These are phyloP conservation scores for Fusarium sterilihyphosum DNA, from an alignment of 2,329 filamentous ascomycete genomes.

Conservation along the genomic window DNA sequence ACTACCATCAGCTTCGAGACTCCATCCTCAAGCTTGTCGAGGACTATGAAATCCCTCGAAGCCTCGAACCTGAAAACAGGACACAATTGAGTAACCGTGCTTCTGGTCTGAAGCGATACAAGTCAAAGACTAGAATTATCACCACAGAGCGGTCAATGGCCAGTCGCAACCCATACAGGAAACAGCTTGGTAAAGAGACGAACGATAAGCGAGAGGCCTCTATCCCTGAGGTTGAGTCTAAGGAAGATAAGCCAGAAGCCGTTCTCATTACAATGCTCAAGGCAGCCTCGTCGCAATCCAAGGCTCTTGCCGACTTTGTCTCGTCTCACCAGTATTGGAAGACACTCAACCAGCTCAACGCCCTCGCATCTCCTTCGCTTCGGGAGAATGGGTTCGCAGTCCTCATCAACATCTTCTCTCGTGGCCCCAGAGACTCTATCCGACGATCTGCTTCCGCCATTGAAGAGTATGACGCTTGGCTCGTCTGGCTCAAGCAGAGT, in stretches of 20 bases:
- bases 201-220: conserved; percentile 12
- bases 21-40: conserved; percentile 83
- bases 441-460: conserved; percentile 76
- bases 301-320: conserved; percentile 83
- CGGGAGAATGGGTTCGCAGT: conserved; percentile 76
- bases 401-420: conserved; percentile 77
- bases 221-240: conserved; percentile 20
- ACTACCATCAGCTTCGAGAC: conserved; percentile 83
- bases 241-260: conserved; percentile 56
- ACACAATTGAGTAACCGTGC: conserved; percentile 78
- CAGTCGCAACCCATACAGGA: conserved; percentile 69
- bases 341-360: conserved; percentile 78
- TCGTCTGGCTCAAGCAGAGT: conserved; percentile 84
- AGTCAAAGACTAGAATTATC: conserved; percentile 67
- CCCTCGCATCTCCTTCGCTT: conserved; percentile 68
- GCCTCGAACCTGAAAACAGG: conserved; percentile 66
- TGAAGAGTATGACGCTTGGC: conserved; percentile 82
- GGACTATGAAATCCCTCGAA: conserved; percentile 82
- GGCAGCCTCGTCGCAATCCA: conserved; percentile 79
- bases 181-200: conserved; percentile 38
- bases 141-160: conserved; percentile 61
- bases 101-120: conserved; percentile 68
- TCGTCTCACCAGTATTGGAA: conserved; percentile 87
- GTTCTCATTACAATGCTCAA: conserved; percentile 78
- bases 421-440: conserved; percentile 75